Evolutionary conservation across 2,329 filamentous ascomycete species (phyloP).

Genomic region (Lojkania enalia): DNA sequence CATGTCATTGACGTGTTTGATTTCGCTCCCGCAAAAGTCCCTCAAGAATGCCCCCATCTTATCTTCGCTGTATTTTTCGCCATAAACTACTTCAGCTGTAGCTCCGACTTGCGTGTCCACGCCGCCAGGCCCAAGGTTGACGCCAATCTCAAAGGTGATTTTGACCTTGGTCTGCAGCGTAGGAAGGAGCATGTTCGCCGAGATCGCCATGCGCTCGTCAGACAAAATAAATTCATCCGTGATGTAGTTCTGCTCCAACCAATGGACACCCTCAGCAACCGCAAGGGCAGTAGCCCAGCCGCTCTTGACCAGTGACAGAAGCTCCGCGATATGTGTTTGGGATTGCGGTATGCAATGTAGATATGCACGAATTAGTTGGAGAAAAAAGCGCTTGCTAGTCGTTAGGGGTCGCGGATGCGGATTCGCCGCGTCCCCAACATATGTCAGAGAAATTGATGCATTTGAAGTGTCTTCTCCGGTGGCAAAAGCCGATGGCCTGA

Average conservation of each 20-base stretch:
- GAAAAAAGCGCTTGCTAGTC: conserved; percentile 72
- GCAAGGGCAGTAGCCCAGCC: conserved; percentile 68
- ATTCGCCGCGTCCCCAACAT: conserved; percentile 64
- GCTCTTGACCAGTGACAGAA: conserved; percentile 62
- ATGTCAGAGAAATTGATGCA: conserved; percentile 67
- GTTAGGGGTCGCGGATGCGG: conserved; percentile 60
- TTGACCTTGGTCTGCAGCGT: conserved; percentile 71
- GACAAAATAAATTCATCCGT: conserved; percentile 66
- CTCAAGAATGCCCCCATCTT: conserved; percentile 75
- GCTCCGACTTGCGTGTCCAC: conserved; percentile 61
- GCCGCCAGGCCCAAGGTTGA: conserved; percentile 47
- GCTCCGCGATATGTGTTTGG: conserved; percentile 58
- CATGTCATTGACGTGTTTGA: conserved; percentile 34
- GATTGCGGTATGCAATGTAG: conserved; percentile 64
- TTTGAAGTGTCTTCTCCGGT: conserved; percentile 47
- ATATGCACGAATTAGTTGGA: conserved; percentile 71
- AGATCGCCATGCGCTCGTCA: conserved; percentile 67
- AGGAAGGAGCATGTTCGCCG: conserved; percentile 63
- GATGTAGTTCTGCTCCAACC: conserved; percentile 66
- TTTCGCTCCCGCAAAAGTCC: conserved; percentile 51
- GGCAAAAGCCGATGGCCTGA: conserved; percentile 67
- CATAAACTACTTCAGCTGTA: conserved; percentile 69
- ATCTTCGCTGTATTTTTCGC: conserved; percentile 73
- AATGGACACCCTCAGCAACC: conserved; percentile 63
- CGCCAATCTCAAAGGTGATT: conserved; percentile 60